These are phyloP conservation scores for Exophiala sideris DNA, from an alignment of 2,329 filamentous ascomycete genomes.

Conservation along the genomic window DNA sequence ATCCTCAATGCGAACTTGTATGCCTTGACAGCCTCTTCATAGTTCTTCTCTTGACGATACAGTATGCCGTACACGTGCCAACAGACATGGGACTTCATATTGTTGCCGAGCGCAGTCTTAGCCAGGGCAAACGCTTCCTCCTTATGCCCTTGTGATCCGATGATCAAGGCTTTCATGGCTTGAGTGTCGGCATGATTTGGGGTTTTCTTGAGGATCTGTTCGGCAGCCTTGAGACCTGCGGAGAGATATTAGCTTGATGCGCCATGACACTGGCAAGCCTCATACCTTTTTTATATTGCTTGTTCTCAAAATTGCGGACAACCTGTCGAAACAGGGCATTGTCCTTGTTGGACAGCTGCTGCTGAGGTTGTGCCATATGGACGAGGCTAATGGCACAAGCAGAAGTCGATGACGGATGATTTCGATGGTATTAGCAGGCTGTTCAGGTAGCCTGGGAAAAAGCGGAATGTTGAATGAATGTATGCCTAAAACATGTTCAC, in stretches of 20 bases:
- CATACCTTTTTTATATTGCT: conserved; percentile 87
- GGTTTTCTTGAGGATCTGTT: conserved; percentile 92
- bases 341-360: conserved; percentile 70
- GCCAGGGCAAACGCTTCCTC: conserved; percentile 92
- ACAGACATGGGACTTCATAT: conserved; percentile 99
- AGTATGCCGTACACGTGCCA: conserved; percentile 98
- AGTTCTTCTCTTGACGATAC: conserved; percentile 93
- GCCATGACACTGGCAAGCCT: conserved; percentile 7
- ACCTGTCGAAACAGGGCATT: conserved; percentile 89
- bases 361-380: conserved; percentile 30
- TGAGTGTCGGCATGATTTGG: conserved; percentile 97
- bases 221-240: conserved; percentile 83
- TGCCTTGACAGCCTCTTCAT: conserved; percentile 97
- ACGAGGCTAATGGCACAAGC: neutral
- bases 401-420: neutral
- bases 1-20: conserved; percentile 93
- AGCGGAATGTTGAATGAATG: neutral
- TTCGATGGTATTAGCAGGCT: neutral
- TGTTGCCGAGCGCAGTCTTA: conserved; percentile 86
- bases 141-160: conserved; percentile 86
- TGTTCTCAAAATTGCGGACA: conserved; percentile 94
- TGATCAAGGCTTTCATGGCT: conserved; percentile 97
- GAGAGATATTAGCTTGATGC: conserved; percentile 12
- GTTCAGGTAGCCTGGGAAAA: neutral
- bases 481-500: conserved; percentile 14